Evolutionary conservation across 768 basidiomycete species (phyloP).

Genomic region (Boletus tylopilopsis): DNA sequence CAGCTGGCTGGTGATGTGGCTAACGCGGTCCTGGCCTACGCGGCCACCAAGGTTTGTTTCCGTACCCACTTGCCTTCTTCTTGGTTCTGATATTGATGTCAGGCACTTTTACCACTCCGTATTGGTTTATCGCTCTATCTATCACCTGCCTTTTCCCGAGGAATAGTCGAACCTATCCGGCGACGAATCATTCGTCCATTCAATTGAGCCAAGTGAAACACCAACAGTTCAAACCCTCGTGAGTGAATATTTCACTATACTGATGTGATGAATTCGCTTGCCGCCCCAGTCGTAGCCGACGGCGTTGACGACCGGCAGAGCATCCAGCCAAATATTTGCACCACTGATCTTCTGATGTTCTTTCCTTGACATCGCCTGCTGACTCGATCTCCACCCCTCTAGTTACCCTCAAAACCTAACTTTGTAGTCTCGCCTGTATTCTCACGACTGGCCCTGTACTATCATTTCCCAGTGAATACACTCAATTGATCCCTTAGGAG

Average conservation of each 20-base stretch:
- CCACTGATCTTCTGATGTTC: slow-evolving; percentile 42
- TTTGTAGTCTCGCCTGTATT: neutral
- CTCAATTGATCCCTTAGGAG: no score
- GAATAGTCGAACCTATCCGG: slow-evolving; percentile 60
- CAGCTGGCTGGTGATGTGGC: slow-evolving; percentile 71
- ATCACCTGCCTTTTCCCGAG: slow-evolving; percentile 67
- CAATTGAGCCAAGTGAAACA: neutral
- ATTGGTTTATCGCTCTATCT: slow-evolving; percentile 71
- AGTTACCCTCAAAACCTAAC: neutral
- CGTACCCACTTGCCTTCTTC: neutral
- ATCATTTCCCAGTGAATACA: no score
- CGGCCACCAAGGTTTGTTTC: slow-evolving; percentile 64
- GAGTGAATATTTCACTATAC: slow-evolving; percentile 18
- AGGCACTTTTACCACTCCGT: slow-evolving; percentile 74
- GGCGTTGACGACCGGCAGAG: slow-evolving; percentile 64
- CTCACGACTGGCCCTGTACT: neutral
- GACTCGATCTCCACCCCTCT: neutral
- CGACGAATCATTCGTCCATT: slow-evolving; percentile 23
- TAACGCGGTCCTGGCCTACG: slow-evolving; percentile 81
- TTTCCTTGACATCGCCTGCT: slow-evolving; percentile 4
- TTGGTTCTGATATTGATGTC: neutral
- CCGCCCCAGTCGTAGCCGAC: slow-evolving; percentile 72
- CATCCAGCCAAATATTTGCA: slow-evolving; percentile 67
- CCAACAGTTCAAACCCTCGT: slow-evolving; percentile 16
- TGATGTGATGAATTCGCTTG: slow-evolving; percentile 58